Percentiles rank a stretch among this genome's conserved stretches.
These are phyloP conservation scores for Solanum chiquidenum DNA, from an alignment of 257 asterid species.

Conservation along the genomic window DNA sequence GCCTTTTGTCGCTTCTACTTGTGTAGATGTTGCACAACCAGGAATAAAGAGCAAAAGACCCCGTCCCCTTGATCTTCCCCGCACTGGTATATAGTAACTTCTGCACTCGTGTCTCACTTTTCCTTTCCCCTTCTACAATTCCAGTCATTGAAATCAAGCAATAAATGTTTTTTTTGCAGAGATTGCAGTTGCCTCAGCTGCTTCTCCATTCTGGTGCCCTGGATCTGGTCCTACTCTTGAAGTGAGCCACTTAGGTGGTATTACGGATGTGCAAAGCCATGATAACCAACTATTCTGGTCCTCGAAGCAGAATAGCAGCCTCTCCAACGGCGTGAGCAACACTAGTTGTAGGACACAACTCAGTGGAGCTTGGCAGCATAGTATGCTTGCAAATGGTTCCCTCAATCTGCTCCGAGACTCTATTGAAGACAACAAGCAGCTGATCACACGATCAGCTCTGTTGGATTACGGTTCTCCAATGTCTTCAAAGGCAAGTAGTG, in stretches of 20 bases:
- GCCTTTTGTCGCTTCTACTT: slow-evolving; percentile 52
- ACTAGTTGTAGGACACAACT: slow-evolving; percentile 7
- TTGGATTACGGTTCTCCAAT: slow-evolving; percentile 35
- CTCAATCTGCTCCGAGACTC: slow-evolving; percentile 31
- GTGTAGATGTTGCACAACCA: slow-evolving; percentile 31
- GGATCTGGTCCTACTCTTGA: slow-evolving; percentile 23
- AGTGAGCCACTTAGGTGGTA: slow-evolving; percentile 21
- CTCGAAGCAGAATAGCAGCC: slow-evolving; percentile 22
- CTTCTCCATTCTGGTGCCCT: slow-evolving; percentile 36
- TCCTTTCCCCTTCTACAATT: neutral
- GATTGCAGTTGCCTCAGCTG: slow-evolving; percentile 11
- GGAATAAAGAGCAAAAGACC: slow-evolving; percentile 49
- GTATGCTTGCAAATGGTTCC: slow-evolving; percentile 18
- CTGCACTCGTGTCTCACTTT: neutral
- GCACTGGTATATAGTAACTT: slow-evolving; percentile 22
- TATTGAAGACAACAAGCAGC: slow-evolving; percentile 26
- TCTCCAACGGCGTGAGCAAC: neutral
- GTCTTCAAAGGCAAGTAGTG: slow-evolving; percentile 33
- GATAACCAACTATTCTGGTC: slow-evolving; percentile 41
- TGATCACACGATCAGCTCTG: slow-evolving; percentile 6
- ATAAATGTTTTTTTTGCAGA: slow-evolving; percentile 17
- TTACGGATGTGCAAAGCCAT: slow-evolving; percentile 19
- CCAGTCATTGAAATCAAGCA: neutral
- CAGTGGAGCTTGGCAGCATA: slow-evolving; percentile 25
- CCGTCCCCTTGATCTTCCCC: slow-evolving; percentile 50